A percentile compares a stretch with the other conserved stretches of the same genome.
phyloP scores from a whole-genome alignment of 192 early-diverging fungal genomes.

The Powellomyces hirtus region DNA sequence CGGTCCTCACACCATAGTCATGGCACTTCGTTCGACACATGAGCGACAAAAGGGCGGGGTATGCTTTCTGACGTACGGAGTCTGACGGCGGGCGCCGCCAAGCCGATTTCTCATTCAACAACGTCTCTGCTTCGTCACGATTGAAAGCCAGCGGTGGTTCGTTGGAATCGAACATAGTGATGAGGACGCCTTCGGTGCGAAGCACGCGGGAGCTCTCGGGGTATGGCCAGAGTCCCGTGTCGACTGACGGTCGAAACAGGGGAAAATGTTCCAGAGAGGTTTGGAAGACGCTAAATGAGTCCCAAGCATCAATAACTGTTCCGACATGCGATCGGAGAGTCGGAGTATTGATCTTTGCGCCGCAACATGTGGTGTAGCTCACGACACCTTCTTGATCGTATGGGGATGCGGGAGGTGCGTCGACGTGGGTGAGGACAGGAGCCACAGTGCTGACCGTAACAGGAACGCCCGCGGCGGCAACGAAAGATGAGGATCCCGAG shows the following conservation, averaged over 20 bases:
- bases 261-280: slow-evolving; percentile 5
- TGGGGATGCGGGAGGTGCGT: not conserved
- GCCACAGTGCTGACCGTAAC: not conserved
- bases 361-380: slow-evolving; percentile 13
- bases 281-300: not conserved
- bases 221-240: slow-evolving; percentile 22
- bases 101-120: not conserved
- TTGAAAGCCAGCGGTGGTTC: slow-evolving; percentile 14
- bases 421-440: not conserved
- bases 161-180: slow-evolving; percentile 13
- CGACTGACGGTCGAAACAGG: not conserved
- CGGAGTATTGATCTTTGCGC: not conserved
- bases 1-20: slow-evolving; percentile 16
- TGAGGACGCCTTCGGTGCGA: slow-evolving; percentile 2
- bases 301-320: not conserved
- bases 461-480: not conserved
- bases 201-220: slow-evolving; percentile 2
- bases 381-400: not conserved
- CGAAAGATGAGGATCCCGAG: not conserved
- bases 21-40: slow-evolving; percentile 3
- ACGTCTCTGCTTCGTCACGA: not conserved
- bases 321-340: not conserved
- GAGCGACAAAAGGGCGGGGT: not conserved
- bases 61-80: not conserved
- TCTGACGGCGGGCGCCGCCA: not conserved